These are phyloP conservation scores for Coemansia javaensis DNA, from an alignment of 192 early-diverging fungal species.

Conservation along the genomic window DNA sequence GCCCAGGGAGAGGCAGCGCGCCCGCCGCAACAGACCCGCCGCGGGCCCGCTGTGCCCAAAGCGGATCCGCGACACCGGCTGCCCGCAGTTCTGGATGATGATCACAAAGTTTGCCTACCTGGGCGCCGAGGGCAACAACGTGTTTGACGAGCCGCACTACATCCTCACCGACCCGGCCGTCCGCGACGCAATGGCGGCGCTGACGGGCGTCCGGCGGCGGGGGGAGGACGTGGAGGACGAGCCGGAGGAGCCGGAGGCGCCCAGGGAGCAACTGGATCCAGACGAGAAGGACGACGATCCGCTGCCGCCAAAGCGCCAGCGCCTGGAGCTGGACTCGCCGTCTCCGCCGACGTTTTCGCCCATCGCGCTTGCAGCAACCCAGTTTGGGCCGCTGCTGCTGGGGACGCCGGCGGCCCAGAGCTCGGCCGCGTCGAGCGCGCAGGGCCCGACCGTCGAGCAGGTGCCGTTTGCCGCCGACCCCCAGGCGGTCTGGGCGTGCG, in stretches of 20 bases:
- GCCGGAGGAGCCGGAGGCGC: too few species aligned
- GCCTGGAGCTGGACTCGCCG: neutral
- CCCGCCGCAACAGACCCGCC: too few species aligned
- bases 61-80: constrained; percentile 2
- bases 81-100: constrained; percentile 37
- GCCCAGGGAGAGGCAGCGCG: constrained; percentile 3
- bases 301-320: too few species aligned
- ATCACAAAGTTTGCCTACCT: constrained; percentile 27
- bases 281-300: too few species aligned
- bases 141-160: constrained; percentile 21
- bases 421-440: neutral
- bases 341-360: neutral
- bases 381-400: neutral
- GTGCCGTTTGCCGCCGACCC: constrained; percentile 19
- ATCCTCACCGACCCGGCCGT: constrained; percentile 11
- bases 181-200: neutral
- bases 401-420: neutral
- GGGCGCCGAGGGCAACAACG: constrained; percentile 27
- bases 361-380: neutral
- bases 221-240: too few species aligned
- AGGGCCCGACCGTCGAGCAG: constrained; percentile 7
- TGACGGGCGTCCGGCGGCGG: too few species aligned
- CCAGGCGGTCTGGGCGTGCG: constrained; percentile 16
- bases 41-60: too few species aligned
- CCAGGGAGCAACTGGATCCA: too few species aligned